Evolutionary conservation across 352 stramenopile species (phyloP).

Genomic region (Phytopythium chamaehyphon): DNA sequence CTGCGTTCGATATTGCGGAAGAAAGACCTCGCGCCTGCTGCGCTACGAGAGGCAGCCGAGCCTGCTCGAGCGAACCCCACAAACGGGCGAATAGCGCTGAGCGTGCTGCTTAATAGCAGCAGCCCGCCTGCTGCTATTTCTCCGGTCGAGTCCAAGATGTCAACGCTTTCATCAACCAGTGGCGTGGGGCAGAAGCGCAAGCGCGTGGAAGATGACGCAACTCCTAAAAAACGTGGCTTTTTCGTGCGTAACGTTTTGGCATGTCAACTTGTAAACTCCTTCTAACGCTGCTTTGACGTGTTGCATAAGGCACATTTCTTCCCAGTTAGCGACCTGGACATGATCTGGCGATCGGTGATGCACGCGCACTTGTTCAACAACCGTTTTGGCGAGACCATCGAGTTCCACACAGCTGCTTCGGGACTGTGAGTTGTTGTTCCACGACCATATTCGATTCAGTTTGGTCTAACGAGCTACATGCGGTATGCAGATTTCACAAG

Average conservation of each 20-base stretch:
- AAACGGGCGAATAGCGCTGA: conserved; percentile 21
- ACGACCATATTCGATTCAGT: background rate
- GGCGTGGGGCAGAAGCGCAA: conserved; percentile 26
- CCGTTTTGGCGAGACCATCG: conserved; percentile 54
- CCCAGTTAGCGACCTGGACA: conserved; percentile 45
- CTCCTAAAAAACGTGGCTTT: conserved; percentile 14
- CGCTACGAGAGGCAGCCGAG: background rate
- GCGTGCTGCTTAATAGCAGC: conserved; percentile 36
- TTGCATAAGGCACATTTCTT: conserved; percentile 47
- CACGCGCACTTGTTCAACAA: conserved; percentile 57
- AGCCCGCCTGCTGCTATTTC: conserved; percentile 6
- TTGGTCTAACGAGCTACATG: too few species aligned
- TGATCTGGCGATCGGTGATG: conserved; percentile 59
- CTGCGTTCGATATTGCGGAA: conserved; percentile 12
- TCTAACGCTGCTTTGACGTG: background rate
- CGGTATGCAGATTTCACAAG: conserved; percentile 55
- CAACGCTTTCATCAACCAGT: conserved; percentile 13
- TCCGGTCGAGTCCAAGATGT: conserved; percentile 5
- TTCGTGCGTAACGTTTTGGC: conserved; percentile 23
- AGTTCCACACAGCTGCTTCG: conserved; percentile 53
- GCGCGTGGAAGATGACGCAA: conserved; percentile 10
- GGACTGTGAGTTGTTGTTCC: conserved; percentile 32
- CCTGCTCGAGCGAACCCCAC: background rate
- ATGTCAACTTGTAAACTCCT: background rate
- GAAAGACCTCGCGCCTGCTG: background rate